Percentiles rank a stretch among this genome's conserved stretches.
phyloP scores from a whole-genome alignment of 495 filamentous ascomycete genomes.

The Neurospora africana region DNA sequence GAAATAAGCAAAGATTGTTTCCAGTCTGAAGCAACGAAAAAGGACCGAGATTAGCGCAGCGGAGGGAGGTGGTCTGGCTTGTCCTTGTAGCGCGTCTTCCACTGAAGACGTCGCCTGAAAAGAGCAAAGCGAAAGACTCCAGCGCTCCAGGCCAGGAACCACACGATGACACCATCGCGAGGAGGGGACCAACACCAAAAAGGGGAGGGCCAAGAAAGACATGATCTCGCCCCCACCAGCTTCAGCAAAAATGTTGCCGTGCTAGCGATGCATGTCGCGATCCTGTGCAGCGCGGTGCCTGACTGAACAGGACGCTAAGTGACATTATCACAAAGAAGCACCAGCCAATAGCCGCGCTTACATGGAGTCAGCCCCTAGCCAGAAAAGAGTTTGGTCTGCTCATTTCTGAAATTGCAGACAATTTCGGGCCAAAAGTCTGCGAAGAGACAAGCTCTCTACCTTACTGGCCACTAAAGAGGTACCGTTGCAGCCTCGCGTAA shows the following conservation, averaged over 20 bases:
- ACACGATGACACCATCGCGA: not conserved
- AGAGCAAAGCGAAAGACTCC: not conserved
- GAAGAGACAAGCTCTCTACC: not conserved
- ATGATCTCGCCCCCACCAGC: not conserved
- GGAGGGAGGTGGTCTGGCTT: not conserved
- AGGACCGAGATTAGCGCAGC: not conserved
- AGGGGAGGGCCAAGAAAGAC: not conserved
- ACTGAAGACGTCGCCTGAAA: not conserved
- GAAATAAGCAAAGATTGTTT: not conserved
- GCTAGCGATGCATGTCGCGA: not conserved
- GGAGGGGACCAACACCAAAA: not conserved
- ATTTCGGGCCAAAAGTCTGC: constrained; percentile 1
- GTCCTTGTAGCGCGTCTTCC: not conserved
- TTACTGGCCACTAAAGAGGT: not conserved
- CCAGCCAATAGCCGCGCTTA: not conserved
- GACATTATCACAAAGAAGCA: not conserved
- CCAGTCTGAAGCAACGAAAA: not conserved
- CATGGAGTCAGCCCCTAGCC: not conserved
- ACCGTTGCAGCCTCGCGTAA: not conserved
- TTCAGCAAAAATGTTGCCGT: not conserved
- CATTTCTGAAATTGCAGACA: not conserved
- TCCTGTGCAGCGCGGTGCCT: not conserved
- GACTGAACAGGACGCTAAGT: not conserved
- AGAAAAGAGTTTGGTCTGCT: not conserved
- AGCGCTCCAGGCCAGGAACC: not conserved